Evolutionary conservation across 2,329 filamentous ascomycete genomes (phyloP).

Genomic region (Penicillium sp.): DNA sequence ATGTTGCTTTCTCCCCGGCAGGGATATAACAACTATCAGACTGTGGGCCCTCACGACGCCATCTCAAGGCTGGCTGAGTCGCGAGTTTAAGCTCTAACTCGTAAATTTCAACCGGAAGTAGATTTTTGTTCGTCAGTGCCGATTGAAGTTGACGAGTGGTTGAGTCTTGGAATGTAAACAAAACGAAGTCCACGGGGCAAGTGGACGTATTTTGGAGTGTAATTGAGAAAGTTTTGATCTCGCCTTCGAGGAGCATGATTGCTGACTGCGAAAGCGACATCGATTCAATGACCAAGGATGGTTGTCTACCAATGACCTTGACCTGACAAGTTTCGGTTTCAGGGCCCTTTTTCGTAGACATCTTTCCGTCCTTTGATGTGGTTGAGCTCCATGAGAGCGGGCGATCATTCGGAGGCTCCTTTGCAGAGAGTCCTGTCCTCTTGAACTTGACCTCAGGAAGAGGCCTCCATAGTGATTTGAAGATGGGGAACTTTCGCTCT

Average conservation of each 20-base stretch:
- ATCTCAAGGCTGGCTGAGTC: constrained; percentile 60
- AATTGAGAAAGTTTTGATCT: constrained; percentile 69
- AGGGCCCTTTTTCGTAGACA: constrained; percentile 28
- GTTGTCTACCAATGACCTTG: constrained; percentile 73
- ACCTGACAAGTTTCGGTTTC: constrained; percentile 45
- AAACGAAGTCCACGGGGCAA: constrained; percentile 72
- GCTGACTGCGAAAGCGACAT: constrained; percentile 76
- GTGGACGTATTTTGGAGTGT: constrained; percentile 72
- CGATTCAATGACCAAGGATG: constrained; percentile 66
- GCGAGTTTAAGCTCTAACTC: constrained; percentile 78
- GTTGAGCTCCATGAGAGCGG: constrained; percentile 41
- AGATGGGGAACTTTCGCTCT: constrained; percentile 77
- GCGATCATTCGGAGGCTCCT: constrained; percentile 47
- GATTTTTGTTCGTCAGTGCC: constrained; percentile 68
- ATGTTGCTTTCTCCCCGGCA: constrained; percentile 62
- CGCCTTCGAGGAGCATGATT: constrained; percentile 88
- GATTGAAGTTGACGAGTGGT: constrained; percentile 71
- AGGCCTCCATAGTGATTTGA: constrained; percentile 68
- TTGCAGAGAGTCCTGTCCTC: constrained; percentile 58
- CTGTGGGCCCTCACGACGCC: constrained; percentile 46
- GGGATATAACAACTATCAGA: constrained; percentile 55
- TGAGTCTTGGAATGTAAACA: constrained; percentile 86
- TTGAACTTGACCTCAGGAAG: constrained; percentile 69
- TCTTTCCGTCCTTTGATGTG: constrained; percentile 32
- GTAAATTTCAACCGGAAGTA: constrained; percentile 71